phyloP scores from a whole-genome alignment of 208 protist species.

The Leptomonas seymouri region DNA sequence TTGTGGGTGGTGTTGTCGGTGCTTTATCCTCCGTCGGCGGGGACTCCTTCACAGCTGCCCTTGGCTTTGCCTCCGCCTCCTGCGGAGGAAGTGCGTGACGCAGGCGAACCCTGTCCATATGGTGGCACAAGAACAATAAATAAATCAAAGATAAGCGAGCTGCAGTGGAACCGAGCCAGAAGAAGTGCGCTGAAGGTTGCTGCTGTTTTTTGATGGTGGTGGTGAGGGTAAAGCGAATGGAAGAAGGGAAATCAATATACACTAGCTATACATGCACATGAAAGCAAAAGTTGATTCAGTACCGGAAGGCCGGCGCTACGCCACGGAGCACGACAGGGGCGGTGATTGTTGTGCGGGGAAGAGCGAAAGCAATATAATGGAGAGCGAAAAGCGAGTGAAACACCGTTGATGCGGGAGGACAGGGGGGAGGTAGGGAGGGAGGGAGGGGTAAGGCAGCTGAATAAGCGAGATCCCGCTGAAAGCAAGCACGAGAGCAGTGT shows the following conservation, averaged over 20 bases:
- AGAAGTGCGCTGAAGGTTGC: not conserved
- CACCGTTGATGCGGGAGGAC: not conserved
- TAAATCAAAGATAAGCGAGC: not conserved
- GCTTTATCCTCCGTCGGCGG: not conserved
- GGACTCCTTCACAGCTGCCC: not conserved
- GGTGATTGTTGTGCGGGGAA: no score
- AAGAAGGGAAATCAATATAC: no score
- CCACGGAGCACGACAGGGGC: no score
- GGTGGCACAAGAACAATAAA: not conserved
- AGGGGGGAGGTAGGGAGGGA: no score
- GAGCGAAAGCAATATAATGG: not conserved
- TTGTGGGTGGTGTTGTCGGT: not conserved
- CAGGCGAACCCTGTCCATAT: conserved; percentile 17
- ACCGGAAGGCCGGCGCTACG: no score
- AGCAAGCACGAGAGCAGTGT: no score
- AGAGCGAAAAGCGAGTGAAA: not conserved
- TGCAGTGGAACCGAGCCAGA: not conserved
- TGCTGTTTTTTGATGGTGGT: not conserved
- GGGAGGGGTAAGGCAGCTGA: no score
- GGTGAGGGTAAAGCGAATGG: no score
- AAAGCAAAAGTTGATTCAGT: not conserved
- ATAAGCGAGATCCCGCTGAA: no score
- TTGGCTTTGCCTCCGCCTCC: not conserved
- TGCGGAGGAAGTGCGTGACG: not conserved
- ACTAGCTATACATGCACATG: no score